phyloP scores from a whole-genome alignment of 352 stramenopile species.

The Thraustochytrium striatum region DNA sequence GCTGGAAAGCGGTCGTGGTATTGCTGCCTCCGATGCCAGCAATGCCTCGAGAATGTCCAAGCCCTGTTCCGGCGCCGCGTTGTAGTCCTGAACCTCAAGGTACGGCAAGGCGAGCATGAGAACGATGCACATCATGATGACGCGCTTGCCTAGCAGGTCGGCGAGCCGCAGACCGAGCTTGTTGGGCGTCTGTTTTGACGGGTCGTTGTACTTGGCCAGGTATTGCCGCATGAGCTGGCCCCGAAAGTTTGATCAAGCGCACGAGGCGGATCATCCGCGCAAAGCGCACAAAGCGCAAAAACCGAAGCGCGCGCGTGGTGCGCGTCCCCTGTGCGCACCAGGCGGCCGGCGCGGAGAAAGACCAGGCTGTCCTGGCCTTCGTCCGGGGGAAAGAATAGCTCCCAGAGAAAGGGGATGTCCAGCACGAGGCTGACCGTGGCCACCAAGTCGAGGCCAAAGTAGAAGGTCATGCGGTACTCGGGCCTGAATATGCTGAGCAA shows the following conservation, averaged over 20 bases:
- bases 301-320: slow-evolving; percentile 25
- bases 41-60: slow-evolving; percentile 13
- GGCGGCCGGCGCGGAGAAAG: slow-evolving; percentile 66
- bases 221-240: background rate
- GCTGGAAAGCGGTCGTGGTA: background rate
- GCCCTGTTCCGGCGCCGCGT: slow-evolving; percentile 20
- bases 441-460: slow-evolving; percentile 76
- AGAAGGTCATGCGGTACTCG: slow-evolving; percentile 75
- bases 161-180: slow-evolving; percentile 43
- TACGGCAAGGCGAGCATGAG: slow-evolving; percentile 37
- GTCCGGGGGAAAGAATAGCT: slow-evolving; percentile 64
- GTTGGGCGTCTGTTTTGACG: slow-evolving; percentile 2
- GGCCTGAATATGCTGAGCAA: slow-evolving; percentile 65
- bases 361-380: slow-evolving; percentile 62
- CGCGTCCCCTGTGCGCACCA: slow-evolving; percentile 68
- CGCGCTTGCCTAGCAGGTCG: slow-evolving; percentile 41
- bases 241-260: slow-evolving; percentile 70
- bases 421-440: slow-evolving; percentile 72
- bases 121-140: slow-evolving; percentile 16
- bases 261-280: slow-evolving; percentile 69
- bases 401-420: slow-evolving; percentile 75
- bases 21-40: background rate
- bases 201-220: background rate
- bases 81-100: slow-evolving; percentile 14
- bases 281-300: slow-evolving; percentile 35